Base-by-base conservation (phyloP, 2,329 filamentous ascomycete genomes). In the Diaporthe aspalathi region DNA sequence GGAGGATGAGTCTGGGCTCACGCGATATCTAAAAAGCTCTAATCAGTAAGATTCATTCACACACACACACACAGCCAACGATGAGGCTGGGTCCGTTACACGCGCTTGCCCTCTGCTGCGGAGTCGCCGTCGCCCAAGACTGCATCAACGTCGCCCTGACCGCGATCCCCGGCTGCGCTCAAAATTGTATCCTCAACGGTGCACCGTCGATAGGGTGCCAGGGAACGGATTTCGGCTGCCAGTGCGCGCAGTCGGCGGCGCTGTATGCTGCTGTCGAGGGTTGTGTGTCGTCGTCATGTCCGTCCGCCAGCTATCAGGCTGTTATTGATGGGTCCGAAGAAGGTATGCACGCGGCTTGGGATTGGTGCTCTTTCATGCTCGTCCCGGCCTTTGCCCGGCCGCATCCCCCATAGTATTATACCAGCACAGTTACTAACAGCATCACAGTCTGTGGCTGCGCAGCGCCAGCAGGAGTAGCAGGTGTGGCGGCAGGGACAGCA, bases 261-360 rank as follows among this genome's bases (percentile, higher is more conserved):
- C 69, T 81, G 20, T 78, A 75, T 60, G 77, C 78, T 2, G 78
- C 77, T 27, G 74, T 80, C n/a, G 79, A 80, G 73, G 74, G 75
- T 5, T 81, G 80, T 62, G 79, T 81, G 14, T 72, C 72, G 20
- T 72, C 72, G 7, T 70, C 74, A 2, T 81, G 80, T 45, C 66
- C 74, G 5, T 54, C 74, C 3, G 65, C 73, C 4, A 74, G 76
- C 17, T 78, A 75, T 38, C 76, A 80, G 67, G 75, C 73, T n/a
- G 78, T 80, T 32, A 78, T 81, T 56, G 78, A 80, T 52, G 78
- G 78, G 12, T 76, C 76, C 47, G 74, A 75, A 12, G 70, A 74
- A 40, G 76, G 78, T 79, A 38, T 70, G 77, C 32, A n/a, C n/a
- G n/a, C 20, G 52, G 3, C 22, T 24, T 12, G 71, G 5, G 17